phyloP scores from a whole-genome alignment of 805 yeast species.

The Cephaloascus albidus region DNA sequence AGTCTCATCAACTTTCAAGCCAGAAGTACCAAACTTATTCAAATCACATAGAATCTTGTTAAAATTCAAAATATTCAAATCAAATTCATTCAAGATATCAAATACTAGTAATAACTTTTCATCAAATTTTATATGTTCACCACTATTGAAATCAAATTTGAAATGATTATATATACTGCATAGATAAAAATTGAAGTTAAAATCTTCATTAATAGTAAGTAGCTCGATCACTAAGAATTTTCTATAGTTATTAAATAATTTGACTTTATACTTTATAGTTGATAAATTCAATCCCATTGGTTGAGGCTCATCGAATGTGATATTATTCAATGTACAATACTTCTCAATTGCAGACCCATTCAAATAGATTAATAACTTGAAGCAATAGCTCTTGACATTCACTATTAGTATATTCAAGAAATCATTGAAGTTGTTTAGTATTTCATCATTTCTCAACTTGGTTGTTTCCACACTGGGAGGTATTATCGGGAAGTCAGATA shows the following conservation, averaged over 20 bases:
- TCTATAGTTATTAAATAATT: conserved; percentile 22
- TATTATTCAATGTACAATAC: conserved; percentile 26
- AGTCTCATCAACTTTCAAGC: not conserved
- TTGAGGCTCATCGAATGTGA: conserved; percentile 16
- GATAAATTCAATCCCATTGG: not conserved
- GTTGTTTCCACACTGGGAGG: too few species aligned
- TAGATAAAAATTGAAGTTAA: conserved; percentile 19
- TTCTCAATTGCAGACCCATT: conserved; percentile 29
- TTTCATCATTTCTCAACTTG: conserved; percentile 5
- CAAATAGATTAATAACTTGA: conserved; percentile 17
- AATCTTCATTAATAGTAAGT: conserved; percentile 22
- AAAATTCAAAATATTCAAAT: not conserved
- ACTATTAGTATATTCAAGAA: conserved; percentile 17
- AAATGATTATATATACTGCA: conserved; percentile 10
- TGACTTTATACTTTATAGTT: conserved; percentile 3
- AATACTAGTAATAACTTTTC: not conserved
- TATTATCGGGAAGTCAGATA: too few species aligned
- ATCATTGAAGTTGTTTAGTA: conserved; percentile 10
- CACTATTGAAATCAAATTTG: conserved; percentile 3
- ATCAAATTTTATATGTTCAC: not conserved
- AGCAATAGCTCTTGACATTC: conserved; percentile 17
- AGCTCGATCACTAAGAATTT: conserved; percentile 28
- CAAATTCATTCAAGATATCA: not conserved
- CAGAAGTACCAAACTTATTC: not conserved
- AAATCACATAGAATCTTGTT: not conserved